Percentiles rank a stretch among this genome's conserved stretches.
Evolutionary conservation across 257 asterid genomes (phyloP).

Genomic region (Henckelia pumila): DNA sequence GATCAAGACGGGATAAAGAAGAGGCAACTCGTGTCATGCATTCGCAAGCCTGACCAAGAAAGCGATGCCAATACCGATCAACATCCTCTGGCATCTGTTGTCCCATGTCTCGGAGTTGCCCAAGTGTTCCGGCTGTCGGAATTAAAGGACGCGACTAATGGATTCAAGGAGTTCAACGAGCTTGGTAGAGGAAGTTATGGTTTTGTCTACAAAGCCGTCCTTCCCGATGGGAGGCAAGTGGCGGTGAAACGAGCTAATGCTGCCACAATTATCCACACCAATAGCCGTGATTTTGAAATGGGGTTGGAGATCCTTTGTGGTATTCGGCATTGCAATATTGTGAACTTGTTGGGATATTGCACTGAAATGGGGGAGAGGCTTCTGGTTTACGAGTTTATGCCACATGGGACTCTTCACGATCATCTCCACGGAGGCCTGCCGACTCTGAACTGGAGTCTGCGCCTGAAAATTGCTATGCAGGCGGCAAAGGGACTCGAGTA

Average conservation of each 20-base stretch:
- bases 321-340: constrained; percentile 68
- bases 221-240: constrained; percentile 82
- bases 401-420: constrained; percentile 90
- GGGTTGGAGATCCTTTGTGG: constrained; percentile 87
- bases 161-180: constrained; percentile 95
- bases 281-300: constrained; percentile 70
- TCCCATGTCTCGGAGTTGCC: constrained; percentile 67
- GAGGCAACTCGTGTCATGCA: constrained; percentile 33
- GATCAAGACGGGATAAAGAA: constrained; percentile 37
- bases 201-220: constrained; percentile 80
- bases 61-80: constrained; percentile 35
- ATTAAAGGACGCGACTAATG: constrained; percentile 84
- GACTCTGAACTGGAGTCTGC: constrained; percentile 60
- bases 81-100: constrained; percentile 40
- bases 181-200: constrained; percentile 93
- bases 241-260: constrained; percentile 96
- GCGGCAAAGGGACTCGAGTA: constrained; percentile 86
- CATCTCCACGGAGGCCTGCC: constrained; percentile 91
- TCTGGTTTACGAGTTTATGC: constrained; percentile 82
- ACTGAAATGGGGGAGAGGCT: constrained; percentile 97
- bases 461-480: constrained; percentile 77
- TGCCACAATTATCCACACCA: constrained; percentile 88
- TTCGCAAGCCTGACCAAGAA: constrained; percentile 35
- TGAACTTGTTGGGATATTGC: constrained; percentile 85
- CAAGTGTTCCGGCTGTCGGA: constrained; percentile 92